phyloP scores from a whole-genome alignment of 495 filamentous ascomycete genomes.

The Xylaria longipes region DNA sequence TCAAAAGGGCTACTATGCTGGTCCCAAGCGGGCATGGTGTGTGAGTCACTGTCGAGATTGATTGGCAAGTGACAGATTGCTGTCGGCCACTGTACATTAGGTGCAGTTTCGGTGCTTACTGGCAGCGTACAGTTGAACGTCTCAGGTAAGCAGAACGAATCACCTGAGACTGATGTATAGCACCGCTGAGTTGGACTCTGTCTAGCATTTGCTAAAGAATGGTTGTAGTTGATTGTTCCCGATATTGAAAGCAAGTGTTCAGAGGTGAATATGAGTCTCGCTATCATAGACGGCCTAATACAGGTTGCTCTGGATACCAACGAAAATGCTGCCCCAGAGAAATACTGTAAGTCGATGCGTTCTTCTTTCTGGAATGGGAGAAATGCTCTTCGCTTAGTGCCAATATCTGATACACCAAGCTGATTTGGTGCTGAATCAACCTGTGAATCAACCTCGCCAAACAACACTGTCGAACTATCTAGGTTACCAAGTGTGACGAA shows the following conservation, averaged over 20 bases:
- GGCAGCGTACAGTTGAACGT: constrained; percentile 1
- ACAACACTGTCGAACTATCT: neutral
- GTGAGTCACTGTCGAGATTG: neutral
- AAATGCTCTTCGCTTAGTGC: neutral
- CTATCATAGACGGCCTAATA: constrained; percentile 6
- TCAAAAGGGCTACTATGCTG: neutral
- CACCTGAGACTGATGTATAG: neutral
- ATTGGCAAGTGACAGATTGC: constrained; percentile 1
- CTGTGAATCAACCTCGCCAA: neutral
- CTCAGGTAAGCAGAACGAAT: neutral
- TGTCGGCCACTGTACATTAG: neutral
- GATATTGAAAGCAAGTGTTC: neutral
- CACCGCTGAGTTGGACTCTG: neutral
- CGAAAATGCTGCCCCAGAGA: neutral
- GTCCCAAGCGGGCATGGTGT: neutral
- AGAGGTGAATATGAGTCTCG: neutral
- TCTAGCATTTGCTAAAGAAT: neutral
- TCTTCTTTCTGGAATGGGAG: neutral
- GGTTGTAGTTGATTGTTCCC: constrained; percentile 1
- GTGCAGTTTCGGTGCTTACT: no score
- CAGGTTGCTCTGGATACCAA: neutral
- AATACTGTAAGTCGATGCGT: neutral
- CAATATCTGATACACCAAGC: constrained; percentile 2
- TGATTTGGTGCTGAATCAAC: neutral
- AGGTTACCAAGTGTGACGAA: neutral